A percentile compares a stretch with the other conserved stretches of the same genome.
Conservation (phyloP, 2,329 filamentous ascomycete species). For the Cladophialophora chaetospira region DNA sequence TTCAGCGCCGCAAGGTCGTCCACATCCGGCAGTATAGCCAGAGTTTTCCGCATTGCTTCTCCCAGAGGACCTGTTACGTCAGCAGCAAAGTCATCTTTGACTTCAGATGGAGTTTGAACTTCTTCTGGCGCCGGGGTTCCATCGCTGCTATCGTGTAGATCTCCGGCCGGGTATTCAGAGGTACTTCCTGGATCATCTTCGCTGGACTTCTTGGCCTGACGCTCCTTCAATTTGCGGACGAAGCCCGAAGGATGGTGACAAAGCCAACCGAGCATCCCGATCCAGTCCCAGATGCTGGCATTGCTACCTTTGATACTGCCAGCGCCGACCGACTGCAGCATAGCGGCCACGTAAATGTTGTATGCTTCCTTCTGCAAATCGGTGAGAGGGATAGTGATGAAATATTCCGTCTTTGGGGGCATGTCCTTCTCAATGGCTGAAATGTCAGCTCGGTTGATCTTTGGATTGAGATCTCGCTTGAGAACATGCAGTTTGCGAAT, state of each 20-base stretch:
- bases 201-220: constrained; percentile 20
- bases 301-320: constrained; percentile 27
- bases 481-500: constrained; percentile 70
- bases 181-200: constrained; percentile 1
- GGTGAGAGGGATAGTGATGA: constrained; percentile 73
- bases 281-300: constrained; percentile 57
- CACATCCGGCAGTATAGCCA: constrained; percentile 30
- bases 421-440: constrained; percentile 66
- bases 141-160: constrained; percentile 7
- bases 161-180: constrained; percentile 13
- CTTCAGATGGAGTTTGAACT: constrained; percentile 1
- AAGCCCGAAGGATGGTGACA: constrained; percentile 62
- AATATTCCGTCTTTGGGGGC: constrained; percentile 77
- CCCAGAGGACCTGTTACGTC: constrained; percentile 16
- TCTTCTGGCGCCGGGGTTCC: constrained; percentile 15
- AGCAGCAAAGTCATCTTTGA: constrained; percentile 10
- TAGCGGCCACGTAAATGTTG: constrained; percentile 50
- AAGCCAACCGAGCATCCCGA: constrained; percentile 55
- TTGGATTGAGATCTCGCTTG: constrained; percentile 71
- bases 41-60: constrained; percentile 18
- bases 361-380: constrained; percentile 67
- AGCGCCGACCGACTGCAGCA: constrained; percentile 42
- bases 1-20: constrained; percentile 39
- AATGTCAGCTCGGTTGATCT: constrained; percentile 75
- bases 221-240: constrained; percentile 50